Base-by-base conservation (phyloP, 2,329 filamentous ascomycete species). In the Macrophomina tecta region DNA sequence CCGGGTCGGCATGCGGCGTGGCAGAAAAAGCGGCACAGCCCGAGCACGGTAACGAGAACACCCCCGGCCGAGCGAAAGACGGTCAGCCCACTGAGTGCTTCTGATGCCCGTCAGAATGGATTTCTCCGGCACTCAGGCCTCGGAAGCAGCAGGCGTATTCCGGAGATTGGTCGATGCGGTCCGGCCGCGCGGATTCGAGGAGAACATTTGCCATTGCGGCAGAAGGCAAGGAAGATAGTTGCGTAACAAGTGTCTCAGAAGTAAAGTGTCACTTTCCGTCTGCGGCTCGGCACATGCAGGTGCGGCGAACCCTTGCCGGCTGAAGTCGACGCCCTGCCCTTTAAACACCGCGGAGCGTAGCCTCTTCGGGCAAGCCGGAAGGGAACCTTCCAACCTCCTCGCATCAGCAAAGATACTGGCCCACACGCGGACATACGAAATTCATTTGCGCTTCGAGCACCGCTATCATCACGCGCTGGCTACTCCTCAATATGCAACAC, bases 1-100 rank as follows among this genome's bases (percentile, higher is more conserved):
- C 14, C 52, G 52, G 52, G 52, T 55, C 52, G 32, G n/a, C 7
- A 36, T 38, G 52, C 52, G 52, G 30, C 51, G 32, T n/a, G 36
- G 42, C 42, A 53, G 51, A 34, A n/a, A 28, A 12, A 16, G 51
- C 51, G 51, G 52, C 52, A 55, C 32, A n/a, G 52, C 52, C 14
- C 16, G 30, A 40, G 51, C 51, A 32, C 16, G 30, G 30, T n/a
- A n/a, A n/a, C 51, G 23, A 52, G 28, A 3, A 23, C 23, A 23
- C 23, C 23, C 23, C 23, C 23, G 23, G 23, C 23, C 23, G 23
- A 38, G 11, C 1, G 36, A 38, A 38, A 38, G 11, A 38, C 23
- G 12, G 14, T 36, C 23, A 14, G 11, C 16, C 42, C 42, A 45
- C 42, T 14, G 16, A 23, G 23, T 23, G 23, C 42, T 9, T 9